Base-by-base conservation (phyloP, 129 eudicot species). In the Saposhnikovia divaricata region DNA sequence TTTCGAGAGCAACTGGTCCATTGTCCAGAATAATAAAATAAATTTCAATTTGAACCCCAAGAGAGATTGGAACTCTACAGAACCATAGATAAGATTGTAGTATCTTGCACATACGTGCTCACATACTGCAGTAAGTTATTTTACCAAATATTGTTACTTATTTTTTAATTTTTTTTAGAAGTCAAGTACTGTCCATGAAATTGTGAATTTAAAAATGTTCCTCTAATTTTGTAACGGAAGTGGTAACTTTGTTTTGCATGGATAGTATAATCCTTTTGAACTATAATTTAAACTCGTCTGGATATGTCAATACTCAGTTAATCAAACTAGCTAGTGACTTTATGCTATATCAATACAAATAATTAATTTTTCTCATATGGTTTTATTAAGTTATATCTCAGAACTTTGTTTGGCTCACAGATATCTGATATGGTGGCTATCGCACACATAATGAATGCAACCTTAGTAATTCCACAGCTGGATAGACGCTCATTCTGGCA, bases 361-460 rank as follows among this genome's bases (percentile, higher is more conserved):
- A n/a, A 12, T 9, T 25, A 9, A 34, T 9, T 43, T 70, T n/a
- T 34, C 6, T 77, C 42, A 77, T 38, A 34, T 77, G 50, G 27
- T 55, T 77, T 3, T 55, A 44, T 1, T 63, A 65, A 78, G 16
- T 70, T 27, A 48, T 21, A 74, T 74, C 66, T 39, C 65, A 43
- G 57, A 44, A 76, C 74, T 16, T 28, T 23, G 31, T 85, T 42
- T 83, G 82, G 61, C 73, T 80, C 72, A 51, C 72, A 94, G 98
- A 94, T 94, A 78, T 91, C 98, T 79, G 98, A 94, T 85, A 94
- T 94, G 97, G 97, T 94, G 81, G 97, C 93, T 28, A 91, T 94
- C 78, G 91, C 98, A 57, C 91, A 88, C 28, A 88, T 94, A 76
- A 86, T 91, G 97, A 91, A 91, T 88, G 97, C 98, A 83, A 94